Evolutionary conservation across 2,329 filamentous ascomycete genomes (phyloP).

Genomic region (Westerdykella sp.): DNA sequence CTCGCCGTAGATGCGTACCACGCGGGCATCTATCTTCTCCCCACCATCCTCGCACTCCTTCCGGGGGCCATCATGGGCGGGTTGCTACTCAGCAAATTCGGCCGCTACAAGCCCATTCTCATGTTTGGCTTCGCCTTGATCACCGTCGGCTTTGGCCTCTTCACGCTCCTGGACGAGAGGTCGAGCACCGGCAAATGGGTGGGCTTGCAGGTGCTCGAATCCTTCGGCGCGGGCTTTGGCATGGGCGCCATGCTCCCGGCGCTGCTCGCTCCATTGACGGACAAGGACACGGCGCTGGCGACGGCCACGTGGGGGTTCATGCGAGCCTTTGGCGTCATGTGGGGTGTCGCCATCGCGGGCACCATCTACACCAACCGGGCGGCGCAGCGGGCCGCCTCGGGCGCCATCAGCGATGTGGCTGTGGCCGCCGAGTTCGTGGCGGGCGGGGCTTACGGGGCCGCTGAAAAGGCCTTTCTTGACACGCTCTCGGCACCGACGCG

Average conservation of each 20-base stretch:
- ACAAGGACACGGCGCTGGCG: slow-evolving; percentile 8
- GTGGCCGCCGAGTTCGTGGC: background rate
- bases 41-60: slow-evolving; percentile 20
- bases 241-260: slow-evolving; percentile 8
- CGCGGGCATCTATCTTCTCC: slow-evolving; percentile 32
- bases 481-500: background rate
- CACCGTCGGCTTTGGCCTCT: slow-evolving; percentile 16
- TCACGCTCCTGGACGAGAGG: slow-evolving; percentile 9
- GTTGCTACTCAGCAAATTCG: slow-evolving; percentile 16
- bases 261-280: slow-evolving; percentile 5
- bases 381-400: background rate
- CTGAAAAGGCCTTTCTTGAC: background rate
- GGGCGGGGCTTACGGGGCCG: slow-evolving; percentile 7
- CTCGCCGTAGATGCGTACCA: slow-evolving; percentile 13
- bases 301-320: slow-evolving; percentile 12
- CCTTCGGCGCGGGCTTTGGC: background rate
- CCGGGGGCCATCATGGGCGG: slow-evolving; percentile 12
- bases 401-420: slow-evolving; percentile 1
- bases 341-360: slow-evolving; percentile 12
- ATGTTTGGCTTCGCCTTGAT: slow-evolving; percentile 18
- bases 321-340: slow-evolving; percentile 13
- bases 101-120: slow-evolving; percentile 25
- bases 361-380: slow-evolving; percentile 12
- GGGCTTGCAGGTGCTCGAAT: slow-evolving; percentile 5
- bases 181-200: slow-evolving; percentile 14